Percentiles rank a stretch among this genome's conserved stretches.
These are phyloP conservation scores for Rhodotorula kratochvilovae DNA, from an alignment of 768 basidiomycete species.

Conservation along the genomic window DNA sequence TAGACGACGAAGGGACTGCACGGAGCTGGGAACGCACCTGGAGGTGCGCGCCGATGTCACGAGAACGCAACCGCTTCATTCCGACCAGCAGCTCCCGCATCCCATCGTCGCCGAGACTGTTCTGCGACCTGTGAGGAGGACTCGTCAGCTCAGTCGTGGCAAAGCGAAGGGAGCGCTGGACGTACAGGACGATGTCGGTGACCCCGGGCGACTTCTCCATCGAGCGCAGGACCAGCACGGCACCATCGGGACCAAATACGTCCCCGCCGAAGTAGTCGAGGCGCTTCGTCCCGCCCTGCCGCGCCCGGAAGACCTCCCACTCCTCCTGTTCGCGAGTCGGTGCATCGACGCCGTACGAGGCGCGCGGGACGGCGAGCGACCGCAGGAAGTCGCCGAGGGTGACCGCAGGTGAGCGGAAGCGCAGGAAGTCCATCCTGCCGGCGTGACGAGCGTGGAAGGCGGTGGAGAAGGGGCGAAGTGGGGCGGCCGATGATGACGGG, in stretches of 20 bases:
- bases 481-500: not conserved
- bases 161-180: no score
- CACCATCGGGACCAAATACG: constrained; percentile 14
- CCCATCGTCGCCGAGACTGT: constrained; percentile 26
- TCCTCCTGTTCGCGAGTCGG: constrained; percentile 7
- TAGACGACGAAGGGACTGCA: accelerated
- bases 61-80: constrained; percentile 22
- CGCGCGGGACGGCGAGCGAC: constrained; percentile 14
- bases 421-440: not conserved
- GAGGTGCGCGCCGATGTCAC: constrained; percentile 16
- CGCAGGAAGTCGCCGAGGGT: constrained; percentile 24
- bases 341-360: not conserved
- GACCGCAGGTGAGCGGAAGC: constrained; percentile 6
- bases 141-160: not conserved
- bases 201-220: constrained; percentile 22
- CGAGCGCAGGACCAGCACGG: constrained; percentile 4
- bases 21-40: constrained; percentile 2
- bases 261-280: constrained; percentile 32
- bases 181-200: constrained; percentile 18
- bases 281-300: constrained; percentile 26
- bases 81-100: constrained; percentile 26
- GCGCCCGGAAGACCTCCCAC: constrained; percentile 21
- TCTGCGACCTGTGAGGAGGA: constrained; percentile 12
- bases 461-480: not conserved
- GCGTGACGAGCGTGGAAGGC: not conserved